Base-by-base conservation (phyloP, 768 basidiomycete genomes). In the Naganishia randhawae region DNA sequence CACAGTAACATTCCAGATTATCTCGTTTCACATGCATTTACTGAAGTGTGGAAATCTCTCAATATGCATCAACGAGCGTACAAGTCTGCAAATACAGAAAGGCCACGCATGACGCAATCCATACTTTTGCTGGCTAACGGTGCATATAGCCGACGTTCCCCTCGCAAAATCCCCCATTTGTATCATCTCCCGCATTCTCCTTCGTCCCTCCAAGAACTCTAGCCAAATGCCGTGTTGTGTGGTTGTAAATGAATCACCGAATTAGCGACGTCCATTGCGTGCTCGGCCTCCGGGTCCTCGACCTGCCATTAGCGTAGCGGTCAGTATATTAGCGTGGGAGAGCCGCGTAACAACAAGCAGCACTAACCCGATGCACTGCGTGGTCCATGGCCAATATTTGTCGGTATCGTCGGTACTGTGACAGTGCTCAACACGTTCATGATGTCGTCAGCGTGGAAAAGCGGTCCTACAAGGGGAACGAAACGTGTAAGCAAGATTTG, bases 401-500 rank as follows among this genome's bases (percentile, higher is more conserved):
- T 29, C 29, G 37, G 37, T 39, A 39, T 61, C 14, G 57, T 51
- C 29, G 91, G 90, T 65, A 92, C 90, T 35, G 89, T 86, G 54
- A 90, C 89, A 74, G 86, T 89, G 39, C 86, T 84, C 79, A 96
- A 88, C 33, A 92, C 75, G 69, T 88, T 87, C 87, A 97, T 88
- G 42, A 95, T 82, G 78, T 95, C 92, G 33, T 96, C 93, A 1
- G 89, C 88, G 66, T 90, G 84, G 81, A 95, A 95, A 42, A 91
- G 85, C 10, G 93, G 93, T 4, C 92, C 92, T 94, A 67, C 37
- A 68, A 27, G 35, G 62, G 22, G 42, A 52, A 66, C 50, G 69
- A 42, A n/a, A 19, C 42, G 32, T n/a, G n/a, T n/a, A 32, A 41
- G 42, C 17, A 55, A 50, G 33, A n/a, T 25, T 39, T 9, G 32